Evolutionary conservation across 805 yeast species (phyloP), one percentile per base, ranked within the genome.

Genomic region (Kluyveromyces starmeri): DNA sequence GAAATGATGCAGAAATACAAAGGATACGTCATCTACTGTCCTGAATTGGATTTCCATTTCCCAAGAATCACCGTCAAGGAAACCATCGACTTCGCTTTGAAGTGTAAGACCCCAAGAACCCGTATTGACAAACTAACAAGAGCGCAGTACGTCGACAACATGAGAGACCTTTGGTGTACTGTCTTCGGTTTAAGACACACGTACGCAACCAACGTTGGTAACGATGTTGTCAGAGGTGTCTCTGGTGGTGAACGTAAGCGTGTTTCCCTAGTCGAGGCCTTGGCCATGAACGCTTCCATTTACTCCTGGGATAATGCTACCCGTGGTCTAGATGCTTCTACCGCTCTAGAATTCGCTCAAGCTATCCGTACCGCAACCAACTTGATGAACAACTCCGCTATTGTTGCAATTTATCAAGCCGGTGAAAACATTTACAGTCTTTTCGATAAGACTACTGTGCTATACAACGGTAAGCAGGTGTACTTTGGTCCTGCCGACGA

Each of bases 241-340:
- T 75, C 82, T 22, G 83, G 83, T 49, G 83, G 83, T 59, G 81
- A 77, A 59, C 62, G 83, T 46, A 77, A 77, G 59, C 72, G 83
- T 61, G 82, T 76, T 16, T 74, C 82, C 4, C 69, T 77, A 45
- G 83, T 78, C 3, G 83, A 77, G 55, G 80, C 73, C 3, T 65
- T 71, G 46, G 65, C 71, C 20, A 61, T 70, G 48, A 64, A 70
- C 35, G 76, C 71, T 7, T 60, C 72, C 5, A 61, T 75, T 15
- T 74, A 65, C 44, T 73, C 80, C 42, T 76, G 77, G 72, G 83
- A 76, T 59, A 77, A 76, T 46, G 78, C 82, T 16, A 77, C 83
- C 12, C 67, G 83, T 57, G 83, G 83, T 55, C 63, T 76, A 44
- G 83, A 76, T 58, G 71, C 83, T 7, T 75, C 83, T 11, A 76